phyloP scores from a whole-genome alignment of 2,329 filamentous ascomycete genomes.

The Botrytis fabae region DNA sequence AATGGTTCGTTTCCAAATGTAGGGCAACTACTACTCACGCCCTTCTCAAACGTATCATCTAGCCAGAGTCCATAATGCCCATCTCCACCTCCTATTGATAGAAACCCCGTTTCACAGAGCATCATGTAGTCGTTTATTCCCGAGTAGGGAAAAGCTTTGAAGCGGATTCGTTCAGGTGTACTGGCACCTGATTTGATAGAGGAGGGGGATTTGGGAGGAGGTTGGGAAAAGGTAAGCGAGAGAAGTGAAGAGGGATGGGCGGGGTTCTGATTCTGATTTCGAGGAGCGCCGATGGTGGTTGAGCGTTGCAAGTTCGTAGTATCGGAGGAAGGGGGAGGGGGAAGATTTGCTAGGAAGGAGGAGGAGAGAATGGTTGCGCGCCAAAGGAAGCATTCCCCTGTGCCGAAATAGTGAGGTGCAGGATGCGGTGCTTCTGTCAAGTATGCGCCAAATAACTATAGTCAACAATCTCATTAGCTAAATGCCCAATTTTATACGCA shows the following conservation, averaged over 20 bases:
- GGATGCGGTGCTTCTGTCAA: constrained; percentile 86
- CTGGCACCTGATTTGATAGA: constrained; percentile 43
- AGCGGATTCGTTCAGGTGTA: constrained; percentile 76
- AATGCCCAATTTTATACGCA: background rate
- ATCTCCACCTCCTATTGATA: constrained; percentile 85
- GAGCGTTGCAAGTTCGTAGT: constrained; percentile 61
- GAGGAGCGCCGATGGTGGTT: constrained; percentile 53
- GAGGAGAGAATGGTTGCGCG: constrained; percentile 67
- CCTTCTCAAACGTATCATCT: constrained; percentile 79
- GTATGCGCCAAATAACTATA: constrained; percentile 84
- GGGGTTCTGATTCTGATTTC: background rate
- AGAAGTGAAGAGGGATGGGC: constrained; percentile 25
- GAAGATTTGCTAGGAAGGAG: constrained; percentile 48
- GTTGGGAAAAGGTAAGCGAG: constrained; percentile 30
- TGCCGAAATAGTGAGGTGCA: constrained; percentile 84
- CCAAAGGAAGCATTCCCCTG: constrained; percentile 95
- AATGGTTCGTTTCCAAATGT: constrained; percentile 95
- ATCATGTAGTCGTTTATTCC: constrained; percentile 97
- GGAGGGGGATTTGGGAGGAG: constrained; percentile 34
- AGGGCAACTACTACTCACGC: constrained; percentile 78
- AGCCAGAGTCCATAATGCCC: constrained; percentile 94
- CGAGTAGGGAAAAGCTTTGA: constrained; percentile 96
- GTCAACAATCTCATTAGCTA: constrained; percentile 1
- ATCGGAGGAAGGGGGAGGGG: constrained; percentile 68
- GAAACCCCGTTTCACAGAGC: constrained; percentile 80